A percentile compares a stretch with the other conserved stretches of the same genome.
Evolutionary conservation across 768 basidiomycete species (phyloP).

Genomic region (Rhodosporidiobolus sp.): DNA sequence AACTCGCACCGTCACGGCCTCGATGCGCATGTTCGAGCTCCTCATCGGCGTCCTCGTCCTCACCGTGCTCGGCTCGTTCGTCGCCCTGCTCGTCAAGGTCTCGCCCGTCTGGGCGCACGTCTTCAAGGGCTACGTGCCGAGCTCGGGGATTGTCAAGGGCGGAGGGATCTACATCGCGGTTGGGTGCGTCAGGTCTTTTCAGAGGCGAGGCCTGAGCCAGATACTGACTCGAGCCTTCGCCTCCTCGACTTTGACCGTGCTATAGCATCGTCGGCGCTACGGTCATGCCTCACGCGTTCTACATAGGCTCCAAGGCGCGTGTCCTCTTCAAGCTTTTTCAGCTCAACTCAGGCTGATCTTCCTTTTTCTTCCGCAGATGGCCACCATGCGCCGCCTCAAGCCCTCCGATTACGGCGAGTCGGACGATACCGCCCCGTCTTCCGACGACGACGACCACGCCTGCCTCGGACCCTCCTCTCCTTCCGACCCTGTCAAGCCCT

Average conservation of each 20-base stretch:
- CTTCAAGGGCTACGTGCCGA: slow-evolving; percentile 62
- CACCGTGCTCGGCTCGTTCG: slow-evolving; percentile 73
- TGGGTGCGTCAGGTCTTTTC: slow-evolving; percentile 34
- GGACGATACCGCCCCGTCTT: slow-evolving; percentile 30
- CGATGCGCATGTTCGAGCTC: slow-evolving; percentile 43
- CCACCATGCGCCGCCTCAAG: slow-evolving; percentile 71
- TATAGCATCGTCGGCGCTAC: slow-evolving; percentile 78
- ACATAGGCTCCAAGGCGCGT: slow-evolving; percentile 64
- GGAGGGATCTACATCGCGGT: slow-evolving; percentile 50
- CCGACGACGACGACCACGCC: slow-evolving; percentile 37
- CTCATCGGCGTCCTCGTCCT: slow-evolving; percentile 50
- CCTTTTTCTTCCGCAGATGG: slow-evolving; percentile 52
- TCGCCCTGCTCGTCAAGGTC: slow-evolving; percentile 68
- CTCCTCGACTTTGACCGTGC: slow-evolving; percentile 29
- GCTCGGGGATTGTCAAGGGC: slow-evolving; percentile 46
- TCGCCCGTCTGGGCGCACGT: slow-evolving; percentile 67
- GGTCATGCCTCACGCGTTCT: slow-evolving; percentile 91
- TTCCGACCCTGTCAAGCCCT: not conserved
- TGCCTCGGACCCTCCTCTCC: slow-evolving; percentile 27
- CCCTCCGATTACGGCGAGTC: slow-evolving; percentile 44
- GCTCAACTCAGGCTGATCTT: not conserved
- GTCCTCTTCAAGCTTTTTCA: not conserved
- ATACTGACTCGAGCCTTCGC: no score
- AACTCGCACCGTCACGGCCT: slow-evolving; percentile 26
- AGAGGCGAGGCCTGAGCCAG: no score